Evolutionary conservation across 805 yeast species (phyloP).

Genomic region (Cyberlindnera petersonii): DNA sequence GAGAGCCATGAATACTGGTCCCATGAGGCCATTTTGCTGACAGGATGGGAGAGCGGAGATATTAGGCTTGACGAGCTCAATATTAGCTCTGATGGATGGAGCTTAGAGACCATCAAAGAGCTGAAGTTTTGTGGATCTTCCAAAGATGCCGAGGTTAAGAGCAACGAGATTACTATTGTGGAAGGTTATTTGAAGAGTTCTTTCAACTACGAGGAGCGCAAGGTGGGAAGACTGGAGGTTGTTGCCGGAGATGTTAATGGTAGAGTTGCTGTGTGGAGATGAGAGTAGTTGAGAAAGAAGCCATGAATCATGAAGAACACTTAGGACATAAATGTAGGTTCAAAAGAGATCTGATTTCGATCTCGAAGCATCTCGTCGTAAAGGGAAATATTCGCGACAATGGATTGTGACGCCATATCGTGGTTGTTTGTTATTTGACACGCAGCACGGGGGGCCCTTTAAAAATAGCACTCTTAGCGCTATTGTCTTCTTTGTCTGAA

Average conservation of each 20-base stretch:
- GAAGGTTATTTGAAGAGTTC: slow-evolving; percentile 32
- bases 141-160: slow-evolving; percentile 14
- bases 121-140: slow-evolving; percentile 24
- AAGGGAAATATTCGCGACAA: neutral
- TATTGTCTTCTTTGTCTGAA: neutral
- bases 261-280: slow-evolving; percentile 45
- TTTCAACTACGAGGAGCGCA: slow-evolving; percentile 33
- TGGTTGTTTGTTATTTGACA: too few relatives aligned
- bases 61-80: slow-evolving; percentile 31
- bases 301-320: too few relatives aligned
- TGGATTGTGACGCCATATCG: too few relatives aligned
- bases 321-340: too few relatives aligned
- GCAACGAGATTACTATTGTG: slow-evolving; percentile 29
- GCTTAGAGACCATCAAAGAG: slow-evolving; percentile 19
- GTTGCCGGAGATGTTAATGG: slow-evolving; percentile 55
- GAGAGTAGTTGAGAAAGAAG: too few relatives aligned
- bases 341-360: too few relatives aligned
- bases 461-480: too few relatives aligned
- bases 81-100: slow-evolving; percentile 25
- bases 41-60: slow-evolving; percentile 34
- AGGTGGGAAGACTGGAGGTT: slow-evolving; percentile 38
- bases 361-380: neutral
- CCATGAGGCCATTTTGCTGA: slow-evolving; percentile 32
- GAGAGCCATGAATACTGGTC: slow-evolving; percentile 38
- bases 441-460: too few relatives aligned